Base-by-base conservation (phyloP, 257 asterid species). In the Lantana camara region DNA sequence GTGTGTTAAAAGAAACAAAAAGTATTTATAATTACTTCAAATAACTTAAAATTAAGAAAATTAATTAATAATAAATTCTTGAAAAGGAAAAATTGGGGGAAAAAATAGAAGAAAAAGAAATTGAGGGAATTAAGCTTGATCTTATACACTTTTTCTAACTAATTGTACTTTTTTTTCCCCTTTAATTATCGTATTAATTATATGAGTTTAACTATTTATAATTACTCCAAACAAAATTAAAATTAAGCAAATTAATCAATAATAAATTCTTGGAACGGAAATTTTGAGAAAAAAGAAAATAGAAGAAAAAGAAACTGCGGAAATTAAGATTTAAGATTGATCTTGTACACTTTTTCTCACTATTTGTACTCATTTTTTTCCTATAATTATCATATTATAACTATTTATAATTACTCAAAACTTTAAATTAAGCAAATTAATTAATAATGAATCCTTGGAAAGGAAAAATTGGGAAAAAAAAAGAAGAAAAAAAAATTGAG, bases 1-100 rank as follows among this genome's bases (percentile, higher is more conserved):
- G n/a, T n/a, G n/a, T n/a, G n/a, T n/a, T n/a, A 21, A 30, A 44
- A 41, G 2, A 12, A 29, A 2, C 6, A 11, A 8, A 7, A 14
- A n/a, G 19, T 47, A 21, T 20, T 47, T 24, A 16, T 19, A 45
- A 15, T 47, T 47, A 9, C 5, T 61, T 56, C 17, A 40, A n/a
- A n/a, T 22, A 5, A 27, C 5, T 5, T 14, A 24, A 60, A 60
- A 13, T 19, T 29, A 17, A 51, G 57, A 55, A 22, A 45, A 30
- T 61, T 61, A 2, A 42, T 66, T 54, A 66, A 54, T 54, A 53
- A 41, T 44, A 9, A 44, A 44, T 62, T 32, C 4, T 7, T 13
- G 9, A 62, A 17, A 42, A 17, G 0, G 11, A 42, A 60, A 24
- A 41, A 40, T 30, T 17, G 23, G 17, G 17, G 48, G 63, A 21